phyloP scores from a whole-genome alignment of 2,329 filamentous ascomycete genomes.

The Endothia cerciana region DNA sequence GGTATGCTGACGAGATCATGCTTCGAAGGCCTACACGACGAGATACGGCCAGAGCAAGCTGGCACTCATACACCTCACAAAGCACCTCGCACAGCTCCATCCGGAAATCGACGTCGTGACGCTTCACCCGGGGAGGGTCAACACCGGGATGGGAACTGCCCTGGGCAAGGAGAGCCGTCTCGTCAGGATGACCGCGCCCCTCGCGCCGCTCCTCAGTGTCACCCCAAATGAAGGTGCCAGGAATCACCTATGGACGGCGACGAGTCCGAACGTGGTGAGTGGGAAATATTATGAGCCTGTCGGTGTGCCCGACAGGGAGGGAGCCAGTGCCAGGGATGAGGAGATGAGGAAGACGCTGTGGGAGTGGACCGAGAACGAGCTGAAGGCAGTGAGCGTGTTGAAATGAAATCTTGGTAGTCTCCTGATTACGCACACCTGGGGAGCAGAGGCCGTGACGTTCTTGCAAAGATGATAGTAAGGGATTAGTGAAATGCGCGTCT shows the following conservation, averaged over 20 bases:
- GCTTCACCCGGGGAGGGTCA: constrained; percentile 47
- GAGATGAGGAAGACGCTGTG: constrained; percentile 31
- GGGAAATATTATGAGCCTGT: constrained; percentile 43
- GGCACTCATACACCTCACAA: constrained; percentile 49
- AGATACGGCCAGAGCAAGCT: constrained; percentile 54
- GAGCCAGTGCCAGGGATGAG: constrained; percentile 30
- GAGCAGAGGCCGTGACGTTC: background rate
- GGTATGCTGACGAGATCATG: too few species aligned
- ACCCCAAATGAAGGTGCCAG: constrained; percentile 40
- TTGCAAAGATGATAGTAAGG: too few species aligned
- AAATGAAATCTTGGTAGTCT: background rate
- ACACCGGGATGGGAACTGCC: constrained; percentile 38
- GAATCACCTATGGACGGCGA: constrained; percentile 45
- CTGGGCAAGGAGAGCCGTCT: constrained; percentile 18
- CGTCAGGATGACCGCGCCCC: constrained; percentile 16
- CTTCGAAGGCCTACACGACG: constrained; percentile 35
- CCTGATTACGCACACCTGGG: background rate
- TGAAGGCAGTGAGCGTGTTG: constrained; percentile 25
- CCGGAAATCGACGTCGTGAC: constrained; percentile 41
- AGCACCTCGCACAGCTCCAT: constrained; percentile 44
- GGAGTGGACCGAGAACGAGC: constrained; percentile 35
- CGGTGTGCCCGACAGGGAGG: constrained; percentile 33
- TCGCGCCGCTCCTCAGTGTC: constrained; percentile 25
- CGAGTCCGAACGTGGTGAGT: constrained; percentile 35
- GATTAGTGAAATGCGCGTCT: too few species aligned